Base-by-base conservation (phyloP, 2,329 filamentous ascomycete species). In the Calonectria crousiana region DNA sequence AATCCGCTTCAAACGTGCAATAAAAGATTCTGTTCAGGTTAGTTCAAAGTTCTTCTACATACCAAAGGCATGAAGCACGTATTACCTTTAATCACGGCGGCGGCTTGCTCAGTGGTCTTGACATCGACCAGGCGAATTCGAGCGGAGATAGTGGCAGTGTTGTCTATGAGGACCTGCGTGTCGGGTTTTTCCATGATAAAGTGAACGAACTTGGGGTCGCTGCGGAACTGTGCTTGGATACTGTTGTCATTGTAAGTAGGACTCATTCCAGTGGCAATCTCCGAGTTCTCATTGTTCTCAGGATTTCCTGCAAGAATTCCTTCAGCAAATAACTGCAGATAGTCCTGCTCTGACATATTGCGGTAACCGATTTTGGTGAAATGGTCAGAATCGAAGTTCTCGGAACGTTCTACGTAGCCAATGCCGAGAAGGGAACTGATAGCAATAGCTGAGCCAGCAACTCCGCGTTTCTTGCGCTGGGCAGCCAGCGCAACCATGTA, bases 381-480 rank as follows among this genome's bases (percentile, higher is more conserved):
- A n/a, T 49, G 44, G 44, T 49, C 64, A 3, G 66, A 58, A 6
- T 66, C 58, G 38, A 74, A 49, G 52, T 34, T 28, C 20, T 32
- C 26, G 32, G 23, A 32, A 13, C 51, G 26, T 6, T 69, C 75
- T n/a, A 88, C 78, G 71, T 86, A 87, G 0, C 88, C 88, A 0
- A 85, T 73, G 8, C 86, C 88, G 2, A 83, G 68, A 0, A 89
- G 76, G 8, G 76, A 60, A 3, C 79, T 75, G 32, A 89, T 81
- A 72, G 89, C 79, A 2, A 89, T 82, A 11, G 80, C 76, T 0
- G 84, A 83, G 3, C 83, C 87, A 0, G 86, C 81, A 1, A 87
- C 79, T 2, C 84, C 84, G 3, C 77, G 78, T 0, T 70, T 67
- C 1, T 82, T 76, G 11, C 84, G 78, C 28, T 81, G 71, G 11